phyloP scores from a whole-genome alignment of 2,329 filamentous ascomycete genomes.

The Akanthomyces lecanii region DNA sequence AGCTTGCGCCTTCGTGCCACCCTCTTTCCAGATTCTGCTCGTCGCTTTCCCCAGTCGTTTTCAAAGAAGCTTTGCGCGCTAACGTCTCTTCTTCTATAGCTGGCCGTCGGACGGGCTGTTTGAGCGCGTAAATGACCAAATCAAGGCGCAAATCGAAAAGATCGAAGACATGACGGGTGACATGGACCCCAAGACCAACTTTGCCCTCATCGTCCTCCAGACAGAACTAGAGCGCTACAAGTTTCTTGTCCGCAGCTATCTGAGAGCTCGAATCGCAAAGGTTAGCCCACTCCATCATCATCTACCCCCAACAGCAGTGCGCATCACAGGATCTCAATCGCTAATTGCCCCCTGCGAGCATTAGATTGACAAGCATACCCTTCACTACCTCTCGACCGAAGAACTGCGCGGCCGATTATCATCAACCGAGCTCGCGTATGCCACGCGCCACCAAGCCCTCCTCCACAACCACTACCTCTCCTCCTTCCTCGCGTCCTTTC shows the following conservation, averaged over 20 bases:
- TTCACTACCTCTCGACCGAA: slow-evolving; percentile 64
- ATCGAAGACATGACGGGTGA: slow-evolving; percentile 75
- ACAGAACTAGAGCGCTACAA: slow-evolving; percentile 94
- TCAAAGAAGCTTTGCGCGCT: neutral
- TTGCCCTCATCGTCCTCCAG: slow-evolving; percentile 89
- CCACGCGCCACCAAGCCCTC: slow-evolving; percentile 78
- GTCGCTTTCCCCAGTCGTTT: neutral
- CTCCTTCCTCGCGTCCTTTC: slow-evolving; percentile 82
- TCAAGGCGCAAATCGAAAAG: slow-evolving; percentile 64
- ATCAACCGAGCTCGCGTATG: slow-evolving; percentile 72
- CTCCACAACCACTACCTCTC: slow-evolving; percentile 79
- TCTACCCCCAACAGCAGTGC: slow-evolving; percentile 10
- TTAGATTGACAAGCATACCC: slow-evolving; percentile 71
- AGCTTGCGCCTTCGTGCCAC: neutral
- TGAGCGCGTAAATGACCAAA: slow-evolving; percentile 71
- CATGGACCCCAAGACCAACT: slow-evolving; percentile 87
- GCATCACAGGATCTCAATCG: neutral
- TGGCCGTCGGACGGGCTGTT: slow-evolving; percentile 71
- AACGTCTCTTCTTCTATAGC: slow-evolving; percentile 30
- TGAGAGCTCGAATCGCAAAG: slow-evolving; percentile 85
- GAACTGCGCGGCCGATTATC: slow-evolving; percentile 62
- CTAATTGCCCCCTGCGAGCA: slow-evolving; percentile 4
- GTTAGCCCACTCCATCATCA: slow-evolving; percentile 35
- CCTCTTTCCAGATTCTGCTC: neutral
- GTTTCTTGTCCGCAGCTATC: slow-evolving; percentile 77